Evolutionary conservation across 179 eudicot genomes (phyloP).

Genomic region (Beta lomatogona): DNA sequence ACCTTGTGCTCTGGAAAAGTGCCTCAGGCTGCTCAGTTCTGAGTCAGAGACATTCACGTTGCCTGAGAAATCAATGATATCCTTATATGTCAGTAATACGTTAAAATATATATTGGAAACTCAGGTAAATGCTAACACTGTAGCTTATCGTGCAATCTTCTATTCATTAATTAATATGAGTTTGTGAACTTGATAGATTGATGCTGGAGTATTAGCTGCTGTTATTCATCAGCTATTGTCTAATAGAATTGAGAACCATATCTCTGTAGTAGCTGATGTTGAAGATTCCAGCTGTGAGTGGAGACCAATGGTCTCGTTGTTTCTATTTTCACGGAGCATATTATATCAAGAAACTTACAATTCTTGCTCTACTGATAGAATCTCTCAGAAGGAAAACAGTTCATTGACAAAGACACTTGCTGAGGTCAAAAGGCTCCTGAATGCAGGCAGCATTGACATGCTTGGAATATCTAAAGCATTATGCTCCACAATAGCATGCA

Average conservation of each 20-base stretch:
- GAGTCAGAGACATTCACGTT: constrained; percentile 61
- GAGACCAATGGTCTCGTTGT: constrained; percentile 72
- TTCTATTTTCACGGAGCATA: constrained; percentile 51
- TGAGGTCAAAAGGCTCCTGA: constrained; percentile 52
- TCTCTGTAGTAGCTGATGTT: constrained; percentile 37
- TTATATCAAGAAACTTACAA: constrained; percentile 36
- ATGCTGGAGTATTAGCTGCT: constrained; percentile 58
- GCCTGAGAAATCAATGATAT: constrained; percentile 75
- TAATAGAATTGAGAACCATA: constrained; percentile 44
- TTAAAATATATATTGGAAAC: constrained; percentile 78
- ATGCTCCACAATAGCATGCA: constrained; percentile 58
- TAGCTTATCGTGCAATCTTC: constrained; percentile 19
- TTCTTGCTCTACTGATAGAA: constrained; percentile 29
- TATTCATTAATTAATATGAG: constrained; percentile 22
- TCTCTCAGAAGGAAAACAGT: constrained; percentile 28
- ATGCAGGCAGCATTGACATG: constrained; percentile 42
- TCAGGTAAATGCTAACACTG: constrained; percentile 57
- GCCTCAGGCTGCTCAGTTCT: constrained; percentile 72
- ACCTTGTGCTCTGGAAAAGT: constrained; percentile 77
- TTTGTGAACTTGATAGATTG: constrained; percentile 56
- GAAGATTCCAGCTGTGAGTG: constrained; percentile 65
- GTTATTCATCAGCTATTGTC: constrained; percentile 55
- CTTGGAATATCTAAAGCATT: constrained; percentile 58
- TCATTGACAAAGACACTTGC: constrained; percentile 49
- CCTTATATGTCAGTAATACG: constrained; percentile 80